These are phyloP conservation scores for Umbelopsis sp. DNA, from an alignment of 192 early-diverging fungal species.

Conservation along the genomic window DNA sequence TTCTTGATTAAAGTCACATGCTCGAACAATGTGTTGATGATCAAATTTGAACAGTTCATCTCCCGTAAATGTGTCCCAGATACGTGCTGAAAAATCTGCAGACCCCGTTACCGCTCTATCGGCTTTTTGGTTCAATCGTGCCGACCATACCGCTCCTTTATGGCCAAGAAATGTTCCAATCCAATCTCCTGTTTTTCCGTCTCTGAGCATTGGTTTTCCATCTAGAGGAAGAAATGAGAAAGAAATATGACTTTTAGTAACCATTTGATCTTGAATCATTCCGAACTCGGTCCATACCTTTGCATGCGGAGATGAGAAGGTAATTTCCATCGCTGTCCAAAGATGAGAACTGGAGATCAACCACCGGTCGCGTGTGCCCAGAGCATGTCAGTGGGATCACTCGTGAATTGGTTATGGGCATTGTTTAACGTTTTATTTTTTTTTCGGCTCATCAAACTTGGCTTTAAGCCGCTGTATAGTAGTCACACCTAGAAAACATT, in stretches of 20 bases:
- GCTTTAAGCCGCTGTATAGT: background rate
- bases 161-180: constrained; percentile 90
- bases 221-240: constrained; percentile 46
- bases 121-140: constrained; percentile 75
- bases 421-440: background rate
- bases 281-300: constrained; percentile 52
- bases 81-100: constrained; percentile 87
- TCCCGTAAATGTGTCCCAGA: constrained; percentile 87
- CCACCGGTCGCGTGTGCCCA: constrained; percentile 89
- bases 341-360: constrained; percentile 82
- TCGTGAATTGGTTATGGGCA: constrained; percentile 42
- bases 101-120: constrained; percentile 88
- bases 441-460: background rate
- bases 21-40: constrained; percentile 83
- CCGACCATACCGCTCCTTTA: constrained; percentile 92
- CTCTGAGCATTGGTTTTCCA: constrained; percentile 83
- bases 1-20: constrained; percentile 79
- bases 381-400: constrained; percentile 85
- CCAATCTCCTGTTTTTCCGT: constrained; percentile 91
- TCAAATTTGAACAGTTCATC: constrained; percentile 66
- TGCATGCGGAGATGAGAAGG: constrained; percentile 87
- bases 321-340: constrained; percentile 72
- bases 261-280: background rate
- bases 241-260: background rate
- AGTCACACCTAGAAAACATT: constrained; percentile 10